phyloP scores from a whole-genome alignment of 2,329 filamentous ascomycete species.

The Phyllosticta citribraziliensis region DNA sequence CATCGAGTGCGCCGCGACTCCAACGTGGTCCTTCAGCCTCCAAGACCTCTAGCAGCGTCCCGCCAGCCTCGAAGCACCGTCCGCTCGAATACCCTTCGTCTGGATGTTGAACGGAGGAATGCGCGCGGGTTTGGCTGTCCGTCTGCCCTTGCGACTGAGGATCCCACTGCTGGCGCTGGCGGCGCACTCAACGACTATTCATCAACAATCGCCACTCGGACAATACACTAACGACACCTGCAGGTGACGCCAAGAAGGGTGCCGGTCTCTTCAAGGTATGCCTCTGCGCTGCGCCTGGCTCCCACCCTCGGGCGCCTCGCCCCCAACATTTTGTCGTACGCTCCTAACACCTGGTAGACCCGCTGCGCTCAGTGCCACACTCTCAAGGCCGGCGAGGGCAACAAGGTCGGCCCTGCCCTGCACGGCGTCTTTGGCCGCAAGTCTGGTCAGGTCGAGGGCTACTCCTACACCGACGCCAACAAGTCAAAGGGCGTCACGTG shows the following conservation, averaged over 20 bases:
- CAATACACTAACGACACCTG: slow-evolving; percentile 6
- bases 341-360: slow-evolving; percentile 44
- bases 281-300: background rate
- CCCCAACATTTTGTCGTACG: background rate
- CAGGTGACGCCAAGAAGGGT: slow-evolving; percentile 93
- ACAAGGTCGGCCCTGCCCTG: slow-evolving; percentile 97
- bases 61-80: background rate
- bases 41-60: background rate
- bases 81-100: background rate
- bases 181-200: background rate
- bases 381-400: slow-evolving; percentile 76
- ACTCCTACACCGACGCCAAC: slow-evolving; percentile 98
- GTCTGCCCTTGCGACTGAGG: slow-evolving; percentile 2
- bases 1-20: background rate
- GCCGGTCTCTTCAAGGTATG: slow-evolving; percentile 89
- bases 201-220: background rate
- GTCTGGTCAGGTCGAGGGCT: slow-evolving; percentile 83
- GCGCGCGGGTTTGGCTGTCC: background rate
- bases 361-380: slow-evolving; percentile 99
- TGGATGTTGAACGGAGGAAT: background rate
- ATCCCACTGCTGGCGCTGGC: background rate
- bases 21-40: background rate
- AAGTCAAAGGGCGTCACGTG: slow-evolving; percentile 90
- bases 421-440: slow-evolving; percentile 97
- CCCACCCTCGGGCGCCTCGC: slow-evolving; percentile 4